Evolutionary conservation across 2,329 filamentous ascomycete genomes (phyloP), one percentile per base, ranked within the genome.

Genomic region (Fusarium xyrophilum): DNA sequence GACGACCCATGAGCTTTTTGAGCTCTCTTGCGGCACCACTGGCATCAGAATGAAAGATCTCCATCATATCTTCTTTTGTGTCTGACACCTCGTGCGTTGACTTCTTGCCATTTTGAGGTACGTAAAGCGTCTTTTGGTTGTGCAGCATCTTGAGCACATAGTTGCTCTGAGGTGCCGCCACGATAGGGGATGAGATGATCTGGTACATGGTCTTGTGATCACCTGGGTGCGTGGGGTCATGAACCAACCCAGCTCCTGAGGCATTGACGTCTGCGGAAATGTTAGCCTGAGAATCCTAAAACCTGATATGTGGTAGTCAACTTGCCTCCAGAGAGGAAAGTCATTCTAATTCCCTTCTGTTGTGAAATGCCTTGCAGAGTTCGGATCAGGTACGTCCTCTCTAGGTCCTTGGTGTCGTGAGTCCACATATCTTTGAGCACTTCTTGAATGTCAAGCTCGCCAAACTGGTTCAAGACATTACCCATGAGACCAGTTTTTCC

Each of bases 121-220:
- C 86, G 78, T 97, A 99, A 30, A 98, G 88, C 38, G 92, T 88
- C 79, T 95, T 96, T 81, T 94, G 95, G 83, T 91, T 96, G 84
- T 98, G 93, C n/a, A 99, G 89, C 75, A 99, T 87, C 78, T 96
- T 96, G 72, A 98, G 85, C 42, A 98, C 90, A 80, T 97, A 97
- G 70, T 86, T 88, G 48, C 91, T 87, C 4, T 93, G 91, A 0
- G 96, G 95, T 0, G 92, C 91, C 47, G 97, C 96, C 56, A 98
- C 95, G 64, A 99, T 93, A 10, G 93, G 90, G 6, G 93, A 94
- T 3, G 94, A 91, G 77, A 98, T 97, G 77, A 99, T 87, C 79
- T 99, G 96, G 82, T 98, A 99, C 95, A 99, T 99, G 30, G 96
- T 97, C 82, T 98, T 99, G 85, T 98, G 93, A 79, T 98, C 93